These are phyloP conservation scores for Chlamydomonas urium DNA, from an alignment of 139 green algal species.

Conservation along the genomic window DNA sequence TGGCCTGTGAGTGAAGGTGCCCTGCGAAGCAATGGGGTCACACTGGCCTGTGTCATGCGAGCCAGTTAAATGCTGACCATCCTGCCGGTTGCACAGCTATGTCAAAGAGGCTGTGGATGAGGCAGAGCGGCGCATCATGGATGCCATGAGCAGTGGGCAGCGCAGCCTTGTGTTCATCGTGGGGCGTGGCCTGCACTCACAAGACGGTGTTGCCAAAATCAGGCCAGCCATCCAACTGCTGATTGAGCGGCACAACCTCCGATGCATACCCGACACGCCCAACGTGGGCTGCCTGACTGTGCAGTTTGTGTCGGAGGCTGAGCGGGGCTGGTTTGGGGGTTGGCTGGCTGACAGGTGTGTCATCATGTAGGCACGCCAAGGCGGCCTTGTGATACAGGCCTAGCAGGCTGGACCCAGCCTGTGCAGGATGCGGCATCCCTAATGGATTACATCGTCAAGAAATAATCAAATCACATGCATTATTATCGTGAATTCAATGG, in stretches of 20 bases:
- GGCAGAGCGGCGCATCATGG: not conserved
- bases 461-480: no score
- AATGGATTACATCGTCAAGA: no score
- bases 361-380: no score
- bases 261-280: conserved; percentile 1
- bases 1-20: no score
- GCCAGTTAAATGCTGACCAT: no score
- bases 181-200: conserved; percentile 2
- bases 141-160: not conserved
- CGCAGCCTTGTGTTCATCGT: conserved; percentile 10
- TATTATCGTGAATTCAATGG: no score
- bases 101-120: not conserved
- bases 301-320: conserved; percentile 5
- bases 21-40: no score
- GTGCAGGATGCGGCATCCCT: no score
- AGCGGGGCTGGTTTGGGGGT: conserved; percentile 4
- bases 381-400: no score
- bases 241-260: not conserved
- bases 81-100: no score
- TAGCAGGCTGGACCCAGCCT: no score
- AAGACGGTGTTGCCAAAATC: conserved; percentile 5
- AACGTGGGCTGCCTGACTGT: conserved; percentile 1
- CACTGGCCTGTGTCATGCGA: no score
- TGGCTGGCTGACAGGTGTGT: not conserved
- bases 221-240: not conserved